Base-by-base conservation (phyloP, 2,329 filamentous ascomycete species). In the Arthrobotrys iridis region DNA sequence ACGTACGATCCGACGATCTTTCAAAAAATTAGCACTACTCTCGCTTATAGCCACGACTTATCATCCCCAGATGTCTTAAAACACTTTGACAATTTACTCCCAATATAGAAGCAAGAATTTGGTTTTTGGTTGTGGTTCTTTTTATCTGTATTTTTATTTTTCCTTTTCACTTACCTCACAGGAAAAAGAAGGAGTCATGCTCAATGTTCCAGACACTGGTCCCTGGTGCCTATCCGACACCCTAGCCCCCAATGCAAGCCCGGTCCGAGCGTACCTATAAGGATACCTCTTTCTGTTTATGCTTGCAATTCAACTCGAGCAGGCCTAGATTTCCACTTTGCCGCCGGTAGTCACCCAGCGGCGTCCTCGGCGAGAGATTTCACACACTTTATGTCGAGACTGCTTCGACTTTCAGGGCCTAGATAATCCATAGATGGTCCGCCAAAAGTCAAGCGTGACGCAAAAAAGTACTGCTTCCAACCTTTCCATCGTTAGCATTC, bases 21-120 rank as follows among this genome's bases (percentile, higher is more conserved):
- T 65, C 30, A 59, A 43, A n/a, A 43, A 8, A 66, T 74, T 52
- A 66, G 60, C 55, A 60, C 40, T 37, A 10, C 59, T 55, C 30
- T 66, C 70, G 62, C 62, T 66, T 55, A 46, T 30, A n/a, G n/a
- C 20, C 40, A 55, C 15, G 28, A 22, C 50, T 30, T n/a, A 55
- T 24, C 7, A 55, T 26, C 43, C 52, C 37, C 55, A 58, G 15
- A 37, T 67, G 64, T 59, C 28, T 68, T 22, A 41, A 41, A 41
- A 37, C 50, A 55, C 50, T 55, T 20, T 37, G 50, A 55, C 28
- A 55, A 55, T 35, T 55, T 15, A 30, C n/a, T 18, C 50, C 18
- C 50, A 55, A 55, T 55, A 55, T 55, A 55, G 50, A 22, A 55
- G 7, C 28, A 55, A 5, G 30, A 30, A 37, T 22, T 5, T 24